phyloP scores from a whole-genome alignment of 306 rosid species.

The Vachellia collinsii region DNA sequence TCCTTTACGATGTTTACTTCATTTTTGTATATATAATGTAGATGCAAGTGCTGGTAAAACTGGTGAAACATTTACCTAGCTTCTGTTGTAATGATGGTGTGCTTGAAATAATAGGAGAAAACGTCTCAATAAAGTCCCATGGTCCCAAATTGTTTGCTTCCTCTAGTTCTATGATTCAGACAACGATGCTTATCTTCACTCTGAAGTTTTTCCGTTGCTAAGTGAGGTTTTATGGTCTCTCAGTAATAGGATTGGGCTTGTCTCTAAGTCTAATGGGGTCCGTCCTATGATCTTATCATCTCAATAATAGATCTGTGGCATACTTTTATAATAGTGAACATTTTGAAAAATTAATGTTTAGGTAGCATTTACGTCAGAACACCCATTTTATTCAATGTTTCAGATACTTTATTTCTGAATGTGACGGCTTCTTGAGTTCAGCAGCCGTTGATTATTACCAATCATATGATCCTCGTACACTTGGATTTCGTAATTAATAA shows the following conservation, averaged over 20 bases:
- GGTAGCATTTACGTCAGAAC: neutral
- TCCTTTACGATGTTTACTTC: slow-evolving; percentile 1
- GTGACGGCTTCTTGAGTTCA: neutral
- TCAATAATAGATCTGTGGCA: neutral
- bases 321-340: neutral
- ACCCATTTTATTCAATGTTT: neutral
- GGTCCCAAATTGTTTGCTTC: neutral
- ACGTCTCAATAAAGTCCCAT: slow-evolving; percentile 16
- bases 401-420: no score
- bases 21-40: slow-evolving; percentile 7
- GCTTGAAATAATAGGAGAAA: slow-evolving; percentile 15
- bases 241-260: neutral
- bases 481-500: neutral
- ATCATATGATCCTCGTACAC: neutral
- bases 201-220: neutral
- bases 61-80: neutral
- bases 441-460: neutral
- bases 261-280: neutral
- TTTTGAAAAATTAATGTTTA: neutral
- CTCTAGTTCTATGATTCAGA: neutral
- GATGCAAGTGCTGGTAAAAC: slow-evolving; percentile 10
- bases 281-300: neutral
- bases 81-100: slow-evolving; percentile 9
- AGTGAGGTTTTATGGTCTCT: neutral
- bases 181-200: neutral